Conservation (phyloP, 257 asterid species). For the Paraleonurus japonicus region DNA sequence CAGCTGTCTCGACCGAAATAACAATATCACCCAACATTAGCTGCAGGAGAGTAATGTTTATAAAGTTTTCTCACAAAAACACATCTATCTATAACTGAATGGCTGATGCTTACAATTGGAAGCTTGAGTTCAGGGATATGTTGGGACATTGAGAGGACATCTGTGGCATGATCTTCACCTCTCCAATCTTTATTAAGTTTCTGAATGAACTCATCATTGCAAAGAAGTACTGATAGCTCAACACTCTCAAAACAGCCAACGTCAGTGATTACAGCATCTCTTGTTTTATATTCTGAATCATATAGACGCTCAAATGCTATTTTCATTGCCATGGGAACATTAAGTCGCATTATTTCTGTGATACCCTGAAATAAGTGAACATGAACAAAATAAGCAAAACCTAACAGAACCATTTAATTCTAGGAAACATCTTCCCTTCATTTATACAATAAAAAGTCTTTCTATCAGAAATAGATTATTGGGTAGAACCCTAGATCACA, state of each 20-base stretch:
- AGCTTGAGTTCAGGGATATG: slow-evolving; percentile 84
- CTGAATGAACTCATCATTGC: slow-evolving; percentile 82
- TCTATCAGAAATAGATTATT: neutral
- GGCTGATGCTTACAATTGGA: slow-evolving; percentile 65
- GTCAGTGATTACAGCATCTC: slow-evolving; percentile 63
- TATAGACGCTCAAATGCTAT: slow-evolving; percentile 66
- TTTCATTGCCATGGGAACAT: slow-evolving; percentile 95
- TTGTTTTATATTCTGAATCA: slow-evolving; percentile 56
- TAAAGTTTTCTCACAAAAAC: slow-evolving; percentile 30
- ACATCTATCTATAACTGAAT: slow-evolving; percentile 8
- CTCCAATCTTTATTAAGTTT: slow-evolving; percentile 95
- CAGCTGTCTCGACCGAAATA: slow-evolving; percentile 96
- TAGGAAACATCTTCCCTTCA: neutral
- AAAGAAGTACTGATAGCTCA: slow-evolving; percentile 87
- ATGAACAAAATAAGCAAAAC: slow-evolving; percentile 15
- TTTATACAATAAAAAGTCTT: neutral
- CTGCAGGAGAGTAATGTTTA: slow-evolving; percentile 45
- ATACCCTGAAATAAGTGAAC: slow-evolving; percentile 51
- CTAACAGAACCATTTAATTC: neutral
- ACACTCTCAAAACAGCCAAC: slow-evolving; percentile 73
- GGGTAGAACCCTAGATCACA: neutral
- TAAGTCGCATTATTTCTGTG: slow-evolving; percentile 86
- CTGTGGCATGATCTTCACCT: slow-evolving; percentile 89
- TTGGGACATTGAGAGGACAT: slow-evolving; percentile 98
- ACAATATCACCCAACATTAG: slow-evolving; percentile 94